Percentiles rank a stretch among this genome's conserved stretches.
Evolutionary conservation across 2,329 filamentous ascomycete species (phyloP).

Genomic region (Neospermospora avenae): DNA sequence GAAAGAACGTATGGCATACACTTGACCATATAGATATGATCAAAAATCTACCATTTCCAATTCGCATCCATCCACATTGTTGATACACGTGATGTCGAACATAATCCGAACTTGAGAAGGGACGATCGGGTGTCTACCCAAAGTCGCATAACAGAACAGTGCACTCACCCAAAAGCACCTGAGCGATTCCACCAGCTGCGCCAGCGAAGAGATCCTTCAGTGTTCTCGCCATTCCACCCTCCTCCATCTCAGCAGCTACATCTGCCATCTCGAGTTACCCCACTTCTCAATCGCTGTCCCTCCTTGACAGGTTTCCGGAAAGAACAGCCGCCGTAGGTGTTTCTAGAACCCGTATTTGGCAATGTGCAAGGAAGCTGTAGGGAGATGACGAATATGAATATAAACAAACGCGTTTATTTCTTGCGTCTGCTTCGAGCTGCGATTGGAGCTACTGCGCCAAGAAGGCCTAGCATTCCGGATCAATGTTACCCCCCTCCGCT

Average conservation of each 20-base stretch:
- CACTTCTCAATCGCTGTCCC: background rate
- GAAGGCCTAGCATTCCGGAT: background rate
- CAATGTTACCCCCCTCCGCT: background rate
- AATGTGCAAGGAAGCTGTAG: background rate
- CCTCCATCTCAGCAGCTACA: slow-evolving; percentile 32
- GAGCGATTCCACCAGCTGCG: slow-evolving; percentile 86
- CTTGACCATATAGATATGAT: too few relatives aligned
- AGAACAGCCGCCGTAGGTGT: background rate
- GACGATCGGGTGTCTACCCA: slow-evolving; percentile 3
- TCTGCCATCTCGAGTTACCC: slow-evolving; percentile 31
- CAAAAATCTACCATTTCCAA: too few relatives aligned
- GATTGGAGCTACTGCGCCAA: background rate
- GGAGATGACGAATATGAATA: background rate
- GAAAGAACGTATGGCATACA: too few relatives aligned
- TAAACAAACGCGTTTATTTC: slow-evolving; percentile 1
- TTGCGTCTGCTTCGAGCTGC: background rate
- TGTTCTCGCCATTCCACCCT: slow-evolving; percentile 32
- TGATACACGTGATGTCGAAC: slow-evolving; percentile 15
- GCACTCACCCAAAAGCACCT: slow-evolving; percentile 82
- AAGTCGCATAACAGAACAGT: slow-evolving; percentile 9
- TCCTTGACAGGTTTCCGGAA: background rate
- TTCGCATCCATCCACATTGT: too few relatives aligned
- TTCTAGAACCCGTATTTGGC: too few relatives aligned
- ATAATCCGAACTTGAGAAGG: slow-evolving; percentile 1
- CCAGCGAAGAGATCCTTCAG: slow-evolving; percentile 87